phyloP scores from a whole-genome alignment of 202 grass and related monocot genomes.

The Panicum virgatum region DNA sequence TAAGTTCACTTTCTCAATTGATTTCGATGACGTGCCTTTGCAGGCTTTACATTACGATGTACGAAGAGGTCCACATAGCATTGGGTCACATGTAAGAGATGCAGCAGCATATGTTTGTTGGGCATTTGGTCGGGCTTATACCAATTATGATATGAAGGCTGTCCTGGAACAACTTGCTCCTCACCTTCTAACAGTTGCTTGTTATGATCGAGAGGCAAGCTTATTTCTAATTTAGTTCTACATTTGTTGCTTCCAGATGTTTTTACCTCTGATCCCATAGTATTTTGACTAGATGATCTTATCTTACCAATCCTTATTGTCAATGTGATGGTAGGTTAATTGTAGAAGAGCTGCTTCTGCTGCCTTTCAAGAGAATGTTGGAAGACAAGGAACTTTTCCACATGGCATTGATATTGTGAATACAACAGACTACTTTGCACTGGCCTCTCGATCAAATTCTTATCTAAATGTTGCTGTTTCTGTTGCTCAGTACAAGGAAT shows the following conservation, averaged over 20 bases:
- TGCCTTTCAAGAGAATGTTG: constrained; percentile 99
- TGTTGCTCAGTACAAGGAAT: constrained; percentile 77
- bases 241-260: constrained; percentile 31
- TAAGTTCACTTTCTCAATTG: constrained; percentile 16
- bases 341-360: constrained; percentile 98
- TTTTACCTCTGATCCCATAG: constrained; percentile 23
- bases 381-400: constrained; percentile 81
- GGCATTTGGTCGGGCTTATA: constrained; percentile 97
- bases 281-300: constrained; percentile 31
- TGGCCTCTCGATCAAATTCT: constrained; percentile 86
- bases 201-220: constrained; percentile 95
- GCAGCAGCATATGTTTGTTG: constrained; percentile 95
- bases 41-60: constrained; percentile 95
- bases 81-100: constrained; percentile 96
- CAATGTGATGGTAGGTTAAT: constrained; percentile 70
- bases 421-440: constrained; percentile 86
- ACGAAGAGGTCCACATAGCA: constrained; percentile 87
- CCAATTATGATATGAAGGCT: constrained; percentile 77
- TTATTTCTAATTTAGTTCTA: constrained; percentile 40
- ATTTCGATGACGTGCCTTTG: constrained; percentile 27
- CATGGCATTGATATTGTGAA: constrained; percentile 96
- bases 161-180: constrained; percentile 87
- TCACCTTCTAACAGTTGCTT: constrained; percentile 83
- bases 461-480: constrained; percentile 81
- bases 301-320: constrained; percentile 24